A percentile compares a stretch with the other conserved stretches of the same genome.
These are phyloP conservation scores for Aciculosporium take DNA, from an alignment of 2,329 filamentous ascomycete genomes.

Conservation along the genomic window DNA sequence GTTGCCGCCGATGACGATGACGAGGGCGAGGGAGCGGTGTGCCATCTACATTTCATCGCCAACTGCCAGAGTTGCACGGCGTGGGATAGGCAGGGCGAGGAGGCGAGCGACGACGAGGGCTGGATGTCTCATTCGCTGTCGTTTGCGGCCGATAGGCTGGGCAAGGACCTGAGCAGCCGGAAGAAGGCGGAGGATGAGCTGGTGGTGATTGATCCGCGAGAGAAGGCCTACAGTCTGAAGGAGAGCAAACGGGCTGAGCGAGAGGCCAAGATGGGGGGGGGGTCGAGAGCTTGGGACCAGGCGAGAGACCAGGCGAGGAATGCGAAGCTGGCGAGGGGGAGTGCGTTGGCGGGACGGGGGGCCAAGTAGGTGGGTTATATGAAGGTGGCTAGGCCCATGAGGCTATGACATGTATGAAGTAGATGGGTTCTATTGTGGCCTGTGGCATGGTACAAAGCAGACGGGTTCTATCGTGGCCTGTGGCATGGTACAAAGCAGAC, in stretches of 20 bases:
- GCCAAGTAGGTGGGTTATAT: slow-evolving; percentile 29
- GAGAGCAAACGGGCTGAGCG: slow-evolving; percentile 47
- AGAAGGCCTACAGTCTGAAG: slow-evolving; percentile 61
- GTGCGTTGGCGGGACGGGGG: slow-evolving; percentile 41
- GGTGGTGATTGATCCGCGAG: slow-evolving; percentile 82
- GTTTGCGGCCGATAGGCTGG: slow-evolving; percentile 79
- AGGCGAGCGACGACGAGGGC: slow-evolving; percentile 47
- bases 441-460: too few relatives aligned
- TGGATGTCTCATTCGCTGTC: slow-evolving; percentile 82
- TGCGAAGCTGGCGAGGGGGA: slow-evolving; percentile 38
- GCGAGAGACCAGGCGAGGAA: slow-evolving; percentile 34
- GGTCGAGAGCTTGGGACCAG: slow-evolving; percentile 43
- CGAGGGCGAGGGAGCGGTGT: slow-evolving; percentile 61
- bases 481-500: too few relatives aligned
- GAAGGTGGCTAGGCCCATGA: background rate
- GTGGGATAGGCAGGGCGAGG: slow-evolving; percentile 56
- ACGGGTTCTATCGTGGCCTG: too few relatives aligned
- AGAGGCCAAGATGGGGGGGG: slow-evolving; percentile 37
- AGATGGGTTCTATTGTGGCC: too few relatives aligned
- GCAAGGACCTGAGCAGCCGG: slow-evolving; percentile 84
- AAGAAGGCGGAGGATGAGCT: slow-evolving; percentile 83
- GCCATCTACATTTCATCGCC: slow-evolving; percentile 90
- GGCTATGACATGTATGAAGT: background rate
- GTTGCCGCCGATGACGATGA: slow-evolving; percentile 29
- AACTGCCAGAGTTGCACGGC: slow-evolving; percentile 84